Evolutionary conservation across 2,329 filamentous ascomycete species (phyloP).

Genomic region (Trichoderma afroharzianum): DNA sequence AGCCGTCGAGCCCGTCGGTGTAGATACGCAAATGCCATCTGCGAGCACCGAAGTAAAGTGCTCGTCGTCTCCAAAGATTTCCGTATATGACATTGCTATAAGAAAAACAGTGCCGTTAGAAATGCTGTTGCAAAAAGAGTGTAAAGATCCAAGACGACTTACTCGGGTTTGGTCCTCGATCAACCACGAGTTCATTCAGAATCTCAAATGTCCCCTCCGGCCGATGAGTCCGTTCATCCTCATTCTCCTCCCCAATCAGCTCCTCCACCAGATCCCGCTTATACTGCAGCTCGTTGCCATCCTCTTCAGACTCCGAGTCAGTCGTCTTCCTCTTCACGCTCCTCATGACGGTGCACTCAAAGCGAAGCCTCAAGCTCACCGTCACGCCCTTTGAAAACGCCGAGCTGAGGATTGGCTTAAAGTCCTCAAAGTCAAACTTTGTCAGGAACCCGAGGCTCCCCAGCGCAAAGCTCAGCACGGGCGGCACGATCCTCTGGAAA

Average conservation of each 20-base stretch:
- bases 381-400: slow-evolving; percentile 82
- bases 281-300: slow-evolving; percentile 37
- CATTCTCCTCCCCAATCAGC: slow-evolving; percentile 78
- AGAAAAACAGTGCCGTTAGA: background rate
- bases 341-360: slow-evolving; percentile 93
- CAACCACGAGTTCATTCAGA: slow-evolving; percentile 93
- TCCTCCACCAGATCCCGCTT: slow-evolving; percentile 79
- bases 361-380: slow-evolving; percentile 80
- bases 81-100: slow-evolving; percentile 81
- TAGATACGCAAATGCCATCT: slow-evolving; percentile 90
- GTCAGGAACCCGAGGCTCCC: slow-evolving; percentile 93
- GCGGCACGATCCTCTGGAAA: slow-evolving; percentile 92
- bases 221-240: slow-evolving; percentile 78
- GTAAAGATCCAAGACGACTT: slow-evolving; percentile 35
- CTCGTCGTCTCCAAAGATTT: slow-evolving; percentile 91
- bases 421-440: slow-evolving; percentile 87
- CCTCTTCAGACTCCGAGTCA: slow-evolving; percentile 29
- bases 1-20: slow-evolving; percentile 89
- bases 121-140: background rate
- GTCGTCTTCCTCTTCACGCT: slow-evolving; percentile 49
- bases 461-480: slow-evolving; percentile 84
- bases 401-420: slow-evolving; percentile 62
- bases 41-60: slow-evolving; percentile 93
- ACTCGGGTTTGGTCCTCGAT: slow-evolving; percentile 90
- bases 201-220: slow-evolving; percentile 86